phyloP scores from a whole-genome alignment of 768 basidiomycete species.

The Boletus rubropictus region DNA sequence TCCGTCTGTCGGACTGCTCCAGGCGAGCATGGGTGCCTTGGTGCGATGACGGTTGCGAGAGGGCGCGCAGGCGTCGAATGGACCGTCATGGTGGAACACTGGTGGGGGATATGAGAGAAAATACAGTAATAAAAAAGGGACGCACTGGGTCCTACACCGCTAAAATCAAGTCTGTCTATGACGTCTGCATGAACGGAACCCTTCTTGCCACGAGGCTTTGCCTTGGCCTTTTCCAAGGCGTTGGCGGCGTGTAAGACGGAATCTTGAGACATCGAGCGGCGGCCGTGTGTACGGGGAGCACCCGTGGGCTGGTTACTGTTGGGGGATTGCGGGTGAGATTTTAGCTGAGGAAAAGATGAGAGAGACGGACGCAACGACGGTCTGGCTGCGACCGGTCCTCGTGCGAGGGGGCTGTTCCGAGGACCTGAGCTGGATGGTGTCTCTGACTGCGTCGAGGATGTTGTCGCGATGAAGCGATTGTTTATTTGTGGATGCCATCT shows the following conservation, averaged over 20 bases:
- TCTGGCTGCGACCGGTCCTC: conserved; percentile 56
- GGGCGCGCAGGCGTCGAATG: conserved; percentile 87
- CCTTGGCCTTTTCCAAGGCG: conserved; percentile 41
- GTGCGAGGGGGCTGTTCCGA: conserved; percentile 39
- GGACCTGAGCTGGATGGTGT: conserved; percentile 56
- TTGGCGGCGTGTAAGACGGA: conserved; percentile 37
- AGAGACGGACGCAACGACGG: conserved; percentile 32
- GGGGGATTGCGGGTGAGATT: conserved; percentile 16
- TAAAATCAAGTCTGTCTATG: conserved; percentile 84
- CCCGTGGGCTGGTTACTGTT: conserved; percentile 21
- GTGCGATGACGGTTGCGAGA: conserved; percentile 78
- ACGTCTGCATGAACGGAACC: conserved; percentile 81
- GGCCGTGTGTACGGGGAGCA: conserved; percentile 27
- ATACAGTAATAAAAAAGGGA: conserved; percentile 15
- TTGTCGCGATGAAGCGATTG: conserved; percentile 33
- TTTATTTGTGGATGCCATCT: conserved; percentile 26
- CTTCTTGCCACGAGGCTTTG: conserved; percentile 56
- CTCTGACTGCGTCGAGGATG: conserved; percentile 60
- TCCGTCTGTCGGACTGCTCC: conserved; percentile 43
- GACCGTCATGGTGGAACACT: conserved; percentile 93
- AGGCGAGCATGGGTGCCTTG: conserved; percentile 81
- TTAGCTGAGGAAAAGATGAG: conserved; percentile 1
- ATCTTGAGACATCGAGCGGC: conserved; percentile 49
- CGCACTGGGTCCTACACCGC: conserved; percentile 79
- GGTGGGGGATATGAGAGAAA: conserved; percentile 1